Evolutionary conservation across 2,329 filamentous ascomycete species (phyloP), one percentile per base, ranked within the genome.

Genomic region (Hymenoscyphus repandus): DNA sequence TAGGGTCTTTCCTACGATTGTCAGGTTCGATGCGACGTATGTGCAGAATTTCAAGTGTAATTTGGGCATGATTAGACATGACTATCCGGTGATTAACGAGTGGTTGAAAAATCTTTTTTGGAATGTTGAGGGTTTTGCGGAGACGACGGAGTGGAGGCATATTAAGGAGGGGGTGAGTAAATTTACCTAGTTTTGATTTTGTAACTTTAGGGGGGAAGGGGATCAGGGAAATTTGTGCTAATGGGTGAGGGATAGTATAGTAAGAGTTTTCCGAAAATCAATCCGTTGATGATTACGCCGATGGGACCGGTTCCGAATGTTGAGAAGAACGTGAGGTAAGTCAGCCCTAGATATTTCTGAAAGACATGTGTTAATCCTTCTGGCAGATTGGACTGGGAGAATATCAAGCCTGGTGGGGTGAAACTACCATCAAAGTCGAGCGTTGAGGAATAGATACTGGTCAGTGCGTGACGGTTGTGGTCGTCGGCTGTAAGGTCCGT

Each of bases 271-370:
- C 20, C 11, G 9, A 79, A 85, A 69, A 83, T 86, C 65, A 86
- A 86, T 68, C 82, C 82, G 11, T 68, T 74, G 47, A 73, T 76
- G 20, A 95, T 97, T 65, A 93, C 89, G 18, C 91, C 92, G 1
- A 68, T 95, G 34, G 92, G 92, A 0, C 92, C 92, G 6, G 62
- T 90, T 64, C 91, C 91, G 43, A 78, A 95, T 71, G 84, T 97
- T 55, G 64, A 96, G 68, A 80, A 79, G 3, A 72, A 86, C 59
- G 83, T 86, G 36, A n/a, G n/a, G n/a, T n/a, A n/a, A n/a, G n/a
- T n/a, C n/a, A n/a, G n/a, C n/a, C n/a, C n/a, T n/a, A n/a, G n/a
- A n/a, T n/a, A n/a, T n/a, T n/a, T n/a, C n/a, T n/a, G n/a, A n/a
- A n/a, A n/a, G n/a, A n/a, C n/a, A n/a, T n/a, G n/a, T n/a, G n/a